Evolutionary conservation across 2,329 filamentous ascomycete genomes (phyloP).

Genomic region (Westerdykella ornata): DNA sequence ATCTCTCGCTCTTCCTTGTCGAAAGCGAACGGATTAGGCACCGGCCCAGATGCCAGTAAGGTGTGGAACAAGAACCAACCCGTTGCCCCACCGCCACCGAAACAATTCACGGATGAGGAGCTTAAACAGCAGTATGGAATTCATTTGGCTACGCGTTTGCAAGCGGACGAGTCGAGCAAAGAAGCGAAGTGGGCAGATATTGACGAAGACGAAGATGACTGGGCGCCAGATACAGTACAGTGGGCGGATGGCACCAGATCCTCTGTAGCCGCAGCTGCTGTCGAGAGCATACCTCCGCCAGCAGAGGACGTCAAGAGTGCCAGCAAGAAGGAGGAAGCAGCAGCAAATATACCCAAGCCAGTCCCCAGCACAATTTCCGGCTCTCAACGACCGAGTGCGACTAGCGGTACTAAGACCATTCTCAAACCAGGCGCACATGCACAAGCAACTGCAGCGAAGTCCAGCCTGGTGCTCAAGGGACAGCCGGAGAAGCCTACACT

Average conservation of each 20-base stretch:
- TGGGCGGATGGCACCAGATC: constrained; percentile 87
- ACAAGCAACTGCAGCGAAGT: constrained; percentile 32
- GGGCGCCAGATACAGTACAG: constrained; percentile 76
- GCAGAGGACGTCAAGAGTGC: constrained; percentile 22
- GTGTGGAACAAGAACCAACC: constrained; percentile 90
- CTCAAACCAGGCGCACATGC: constrained; percentile 43
- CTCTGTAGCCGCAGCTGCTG: constrained; percentile 56
- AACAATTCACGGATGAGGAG: constrained; percentile 81
- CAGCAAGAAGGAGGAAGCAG: constrained; percentile 14
- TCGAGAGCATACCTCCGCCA: constrained; percentile 35
- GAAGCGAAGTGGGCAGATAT: constrained; percentile 86
- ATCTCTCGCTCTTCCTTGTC: constrained; percentile 44
- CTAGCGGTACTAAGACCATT: constrained; percentile 42
- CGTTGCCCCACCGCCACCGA: constrained; percentile 63
- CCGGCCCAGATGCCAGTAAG: constrained; percentile 62
- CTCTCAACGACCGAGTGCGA: constrained; percentile 34
- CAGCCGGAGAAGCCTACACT: constrained; percentile 64
- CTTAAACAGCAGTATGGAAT: constrained; percentile 78
- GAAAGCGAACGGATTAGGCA: constrained; percentile 54
- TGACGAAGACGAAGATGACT: constrained; percentile 81
- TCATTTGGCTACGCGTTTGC: constrained; percentile 71
- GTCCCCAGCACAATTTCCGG: constrained; percentile 15
- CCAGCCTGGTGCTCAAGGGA: constrained; percentile 59
- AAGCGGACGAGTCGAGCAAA: constrained; percentile 64
- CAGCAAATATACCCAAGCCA: constrained; percentile 38